Conservation (phyloP, 495 filamentous ascomycete species). For the Hypoxylon fuscum region DNA sequence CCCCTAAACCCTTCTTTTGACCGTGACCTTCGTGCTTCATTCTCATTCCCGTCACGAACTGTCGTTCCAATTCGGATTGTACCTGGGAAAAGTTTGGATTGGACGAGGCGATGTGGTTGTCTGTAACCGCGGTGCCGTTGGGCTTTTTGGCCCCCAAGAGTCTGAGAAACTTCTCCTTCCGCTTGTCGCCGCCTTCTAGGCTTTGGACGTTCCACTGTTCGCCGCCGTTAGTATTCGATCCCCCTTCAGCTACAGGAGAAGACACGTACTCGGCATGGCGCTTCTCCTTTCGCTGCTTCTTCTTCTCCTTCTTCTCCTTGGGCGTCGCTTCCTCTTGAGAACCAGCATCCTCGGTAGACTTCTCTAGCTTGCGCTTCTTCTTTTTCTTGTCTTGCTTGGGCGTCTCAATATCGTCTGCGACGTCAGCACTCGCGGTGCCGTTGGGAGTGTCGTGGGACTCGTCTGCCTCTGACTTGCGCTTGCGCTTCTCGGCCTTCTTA, state of each 20-base stretch:
- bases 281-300: slow-evolving; percentile 35
- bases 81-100: slow-evolving; percentile 51
- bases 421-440: slow-evolving; percentile 12
- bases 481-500: slow-evolving; percentile 41
- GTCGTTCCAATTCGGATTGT: slow-evolving; percentile 65
- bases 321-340: slow-evolving; percentile 27
- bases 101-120: slow-evolving; percentile 23
- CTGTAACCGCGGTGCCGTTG: slow-evolving; percentile 24
- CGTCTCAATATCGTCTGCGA: slow-evolving; percentile 12
- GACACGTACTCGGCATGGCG: slow-evolving; percentile 34
- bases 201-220: slow-evolving; percentile 63
- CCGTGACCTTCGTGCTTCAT: slow-evolving; percentile 64
- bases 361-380: slow-evolving; percentile 37
- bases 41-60: slow-evolving; percentile 65
- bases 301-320: slow-evolving; percentile 47
- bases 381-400: slow-evolving; percentile 38
- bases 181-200: slow-evolving; percentile 58
- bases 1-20: slow-evolving; percentile 64
- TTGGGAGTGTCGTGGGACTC: slow-evolving; percentile 8
- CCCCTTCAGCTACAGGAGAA: slow-evolving; percentile 13
- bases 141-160: slow-evolving; percentile 63
- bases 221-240: slow-evolving; percentile 15
- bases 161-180: slow-evolving; percentile 65
- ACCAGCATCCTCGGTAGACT: slow-evolving; percentile 30
- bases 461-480: slow-evolving; percentile 39